Percentiles rank a stretch among this genome's conserved stretches.
These are phyloP conservation scores for Alternaria infectoria DNA, from an alignment of 2,329 filamentous ascomycete genomes.

Conservation along the genomic window DNA sequence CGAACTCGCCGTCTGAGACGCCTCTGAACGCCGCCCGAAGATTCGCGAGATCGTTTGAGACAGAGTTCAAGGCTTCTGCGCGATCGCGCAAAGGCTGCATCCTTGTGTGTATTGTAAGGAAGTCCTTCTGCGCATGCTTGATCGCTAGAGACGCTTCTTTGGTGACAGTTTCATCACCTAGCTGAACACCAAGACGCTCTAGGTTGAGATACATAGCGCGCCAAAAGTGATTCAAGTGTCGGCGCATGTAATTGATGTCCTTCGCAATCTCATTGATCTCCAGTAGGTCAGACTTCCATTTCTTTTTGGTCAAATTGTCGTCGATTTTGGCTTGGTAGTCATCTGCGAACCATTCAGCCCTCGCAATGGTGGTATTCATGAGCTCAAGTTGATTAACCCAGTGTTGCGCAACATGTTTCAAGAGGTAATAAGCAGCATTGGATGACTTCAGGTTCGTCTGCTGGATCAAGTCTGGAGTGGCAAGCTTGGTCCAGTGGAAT, in stretches of 20 bases:
- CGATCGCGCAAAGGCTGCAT: constrained; percentile 21
- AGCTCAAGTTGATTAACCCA: constrained; percentile 8
- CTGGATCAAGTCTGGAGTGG: not conserved
- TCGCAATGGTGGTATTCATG: constrained; percentile 1
- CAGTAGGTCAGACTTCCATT: constrained; percentile 23
- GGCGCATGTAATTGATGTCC: constrained; percentile 26
- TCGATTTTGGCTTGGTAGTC: constrained; percentile 22
- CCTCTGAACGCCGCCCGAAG: constrained; percentile 24
- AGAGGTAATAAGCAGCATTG: constrained; percentile 1
- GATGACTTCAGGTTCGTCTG: not conserved
- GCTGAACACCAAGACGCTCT: constrained; percentile 1
- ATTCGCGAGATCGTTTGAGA: constrained; percentile 23
- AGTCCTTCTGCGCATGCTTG: constrained; percentile 5
- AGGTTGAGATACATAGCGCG: constrained; percentile 23
- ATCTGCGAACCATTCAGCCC: constrained; percentile 22
- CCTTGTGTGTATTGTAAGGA: constrained; percentile 19
- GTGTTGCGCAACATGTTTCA: constrained; percentile 1
- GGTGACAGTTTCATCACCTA: not conserved
- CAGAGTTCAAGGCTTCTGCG: constrained; percentile 19
- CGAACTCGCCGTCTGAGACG: constrained; percentile 24
- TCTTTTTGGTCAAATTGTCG: constrained; percentile 3
- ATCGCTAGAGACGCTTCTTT: too few relatives aligned
- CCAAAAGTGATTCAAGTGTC: constrained; percentile 24
- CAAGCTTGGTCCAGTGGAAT: not conserved
- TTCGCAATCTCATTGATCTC: constrained; percentile 16